phyloP scores from a whole-genome alignment of 371 early-diverging fungal genomes.

The Haplosporangium sp. region DNA sequence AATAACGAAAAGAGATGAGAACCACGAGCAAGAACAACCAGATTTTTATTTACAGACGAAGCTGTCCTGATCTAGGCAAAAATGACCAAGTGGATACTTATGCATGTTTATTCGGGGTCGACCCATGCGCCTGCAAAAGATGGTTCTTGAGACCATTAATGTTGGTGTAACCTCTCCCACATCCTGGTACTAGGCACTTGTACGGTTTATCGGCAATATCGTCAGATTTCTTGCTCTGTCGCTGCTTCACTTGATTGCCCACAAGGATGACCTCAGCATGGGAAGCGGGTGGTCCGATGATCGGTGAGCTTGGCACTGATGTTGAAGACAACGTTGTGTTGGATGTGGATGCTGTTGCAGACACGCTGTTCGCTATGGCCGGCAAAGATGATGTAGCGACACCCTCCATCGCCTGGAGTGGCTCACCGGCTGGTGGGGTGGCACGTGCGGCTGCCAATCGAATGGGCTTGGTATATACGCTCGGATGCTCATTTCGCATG shows the following conservation, averaged over 20 bases:
- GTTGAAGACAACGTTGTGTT: no score
- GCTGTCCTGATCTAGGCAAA: no score
- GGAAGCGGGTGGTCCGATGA: not conserved
- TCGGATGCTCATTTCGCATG: constrained; percentile 38
- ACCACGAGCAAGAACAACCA: no score
- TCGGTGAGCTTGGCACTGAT: not conserved
- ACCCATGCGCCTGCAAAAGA: constrained; percentile 46
- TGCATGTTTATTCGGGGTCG: constrained; percentile 26
- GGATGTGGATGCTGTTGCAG: no score
- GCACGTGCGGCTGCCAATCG: not conserved
- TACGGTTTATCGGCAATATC: constrained; percentile 25
- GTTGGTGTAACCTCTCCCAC: constrained; percentile 48
- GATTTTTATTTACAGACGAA: no score
- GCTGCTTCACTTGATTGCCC: not conserved
- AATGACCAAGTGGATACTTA: not conserved
- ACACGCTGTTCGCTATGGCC: no score
- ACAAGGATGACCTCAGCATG: not conserved
- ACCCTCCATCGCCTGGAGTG: no score
- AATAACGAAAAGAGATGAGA: no score
- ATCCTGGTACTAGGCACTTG: constrained; percentile 46
- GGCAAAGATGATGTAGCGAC: no score
- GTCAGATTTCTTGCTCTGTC: constrained; percentile 9
- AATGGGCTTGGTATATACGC: constrained; percentile 7
- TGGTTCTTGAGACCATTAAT: constrained; percentile 51
- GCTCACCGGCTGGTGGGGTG: not conserved